Conservation (phyloP, 2,329 filamentous ascomycete species). For the Coniella lustricola region DNA sequence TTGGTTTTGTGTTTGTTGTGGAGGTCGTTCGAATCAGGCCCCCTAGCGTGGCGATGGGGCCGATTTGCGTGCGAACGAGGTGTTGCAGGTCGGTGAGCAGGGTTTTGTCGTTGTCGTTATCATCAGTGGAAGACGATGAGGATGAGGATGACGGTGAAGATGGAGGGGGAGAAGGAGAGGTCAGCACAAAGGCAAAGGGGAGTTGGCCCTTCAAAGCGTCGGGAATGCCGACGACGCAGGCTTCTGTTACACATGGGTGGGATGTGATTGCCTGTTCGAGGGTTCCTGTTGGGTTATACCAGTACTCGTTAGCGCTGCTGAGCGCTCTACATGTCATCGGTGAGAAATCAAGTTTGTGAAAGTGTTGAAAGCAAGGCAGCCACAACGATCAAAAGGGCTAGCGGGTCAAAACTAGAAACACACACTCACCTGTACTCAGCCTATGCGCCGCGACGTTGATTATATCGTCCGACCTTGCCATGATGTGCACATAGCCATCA, state of each 20-base stretch:
- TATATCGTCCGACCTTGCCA: conserved; percentile 69
- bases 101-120: conserved; percentile 38
- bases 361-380: too few relatives aligned
- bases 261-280: conserved; percentile 88
- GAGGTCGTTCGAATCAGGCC: conserved; percentile 62
- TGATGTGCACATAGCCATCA: conserved; percentile 60
- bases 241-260: conserved; percentile 73
- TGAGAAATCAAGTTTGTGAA: too few relatives aligned
- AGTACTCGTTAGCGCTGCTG: neutral
- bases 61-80: conserved; percentile 72
- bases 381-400: too few relatives aligned
- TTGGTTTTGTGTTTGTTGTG: conserved; percentile 62
- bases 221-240: conserved; percentile 78
- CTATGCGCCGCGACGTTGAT: conserved; percentile 95
- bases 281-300: conserved; percentile 49
- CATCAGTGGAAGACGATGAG: conserved; percentile 21
- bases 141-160: too few relatives aligned
- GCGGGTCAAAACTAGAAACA: too few relatives aligned
- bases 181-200: conserved; percentile 74
- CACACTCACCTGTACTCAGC: conserved; percentile 67
- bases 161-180: conserved; percentile 32
- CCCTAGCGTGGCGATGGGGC: conserved; percentile 76
- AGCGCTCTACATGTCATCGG: neutral
- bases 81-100: conserved; percentile 59
- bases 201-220: conserved; percentile 84